These are phyloP conservation scores for Monilinia laxa DNA, from an alignment of 2,329 filamentous ascomycete genomes.

Conservation along the genomic window DNA sequence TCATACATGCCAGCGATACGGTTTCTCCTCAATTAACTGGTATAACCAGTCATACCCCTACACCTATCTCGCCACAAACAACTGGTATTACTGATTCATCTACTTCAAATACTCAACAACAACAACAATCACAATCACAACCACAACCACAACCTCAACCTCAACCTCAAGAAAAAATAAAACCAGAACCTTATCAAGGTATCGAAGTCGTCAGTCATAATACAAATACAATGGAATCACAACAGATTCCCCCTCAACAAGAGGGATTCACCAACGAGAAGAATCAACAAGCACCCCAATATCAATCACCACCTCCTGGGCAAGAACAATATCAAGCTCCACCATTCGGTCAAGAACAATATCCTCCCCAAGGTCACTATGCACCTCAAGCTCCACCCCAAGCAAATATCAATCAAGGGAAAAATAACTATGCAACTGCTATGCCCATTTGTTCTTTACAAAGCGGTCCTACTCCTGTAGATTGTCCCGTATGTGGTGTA, in stretches of 20 bases:
- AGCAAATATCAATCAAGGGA: constrained; percentile 15
- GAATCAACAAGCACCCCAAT: background rate
- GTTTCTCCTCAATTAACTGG: constrained; percentile 17
- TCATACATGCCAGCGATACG: background rate
- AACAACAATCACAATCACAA: constrained; percentile 1
- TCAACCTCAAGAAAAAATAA: background rate
- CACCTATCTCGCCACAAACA: constrained; percentile 5
- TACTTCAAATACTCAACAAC: constrained; percentile 16
- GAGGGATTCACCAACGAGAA: constrained; percentile 11
- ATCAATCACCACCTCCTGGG: background rate
- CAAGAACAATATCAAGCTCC: constrained; percentile 10
- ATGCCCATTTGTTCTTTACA: constrained; percentile 27
- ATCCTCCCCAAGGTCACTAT: constrained; percentile 8
- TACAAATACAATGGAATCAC: constrained; percentile 13
- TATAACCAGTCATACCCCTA: background rate
- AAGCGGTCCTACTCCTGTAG: constrained; percentile 27
- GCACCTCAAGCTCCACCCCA: constrained; percentile 4
- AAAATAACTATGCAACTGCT: constrained; percentile 25
- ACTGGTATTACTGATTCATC: constrained; percentile 2
- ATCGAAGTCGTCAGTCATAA: constrained; percentile 18
- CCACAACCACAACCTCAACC: background rate
- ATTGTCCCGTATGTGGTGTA: constrained; percentile 33
- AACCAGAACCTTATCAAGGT: constrained; percentile 14
- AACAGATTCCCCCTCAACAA: constrained; percentile 17
- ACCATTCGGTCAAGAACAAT: background rate